Percentiles rank a stretch among this genome's conserved stretches.
These are phyloP conservation scores for Cercospora sp. DNA, from an alignment of 2,329 filamentous ascomycete genomes.

Conservation along the genomic window DNA sequence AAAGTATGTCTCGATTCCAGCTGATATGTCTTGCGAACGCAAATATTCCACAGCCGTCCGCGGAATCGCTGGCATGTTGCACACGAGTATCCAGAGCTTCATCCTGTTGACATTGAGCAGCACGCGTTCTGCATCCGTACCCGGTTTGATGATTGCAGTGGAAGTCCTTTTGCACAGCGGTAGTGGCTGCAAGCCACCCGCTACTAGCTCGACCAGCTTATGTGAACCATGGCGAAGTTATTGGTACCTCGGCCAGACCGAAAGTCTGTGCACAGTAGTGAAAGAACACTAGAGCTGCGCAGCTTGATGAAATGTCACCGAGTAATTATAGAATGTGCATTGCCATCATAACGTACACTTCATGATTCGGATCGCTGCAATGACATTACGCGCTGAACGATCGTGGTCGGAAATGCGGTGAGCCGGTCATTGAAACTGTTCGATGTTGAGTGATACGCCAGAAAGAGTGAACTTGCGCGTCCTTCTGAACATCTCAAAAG, in stretches of 20 bases:
- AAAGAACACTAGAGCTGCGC: not conserved
- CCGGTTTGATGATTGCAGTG: not conserved
- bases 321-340: not conserved
- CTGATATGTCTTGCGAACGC: not conserved
- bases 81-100: too few relatives aligned
- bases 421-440: too few relatives aligned
- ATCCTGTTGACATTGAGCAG: not conserved
- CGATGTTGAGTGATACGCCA: too few relatives aligned
- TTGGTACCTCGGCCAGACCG: not conserved
- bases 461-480: too few relatives aligned
- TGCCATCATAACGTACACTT: too few relatives aligned
- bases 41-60: not conserved
- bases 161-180: not conserved
- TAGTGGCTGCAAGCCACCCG: not conserved
- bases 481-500: too few relatives aligned
- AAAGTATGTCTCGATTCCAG: not conserved
- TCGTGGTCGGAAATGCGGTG: too few relatives aligned
- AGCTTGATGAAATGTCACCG: not conserved
- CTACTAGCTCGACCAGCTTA: not conserved
- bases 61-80: not conserved
- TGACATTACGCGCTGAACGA: too few relatives aligned
- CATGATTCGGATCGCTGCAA: too few relatives aligned
- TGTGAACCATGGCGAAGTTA: not conserved
- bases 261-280: too few relatives aligned
- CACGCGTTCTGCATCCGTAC: not conserved